Base-by-base conservation (phyloP, 176 grass and related monocot genomes). In the Oryza longistaminata region DNA sequence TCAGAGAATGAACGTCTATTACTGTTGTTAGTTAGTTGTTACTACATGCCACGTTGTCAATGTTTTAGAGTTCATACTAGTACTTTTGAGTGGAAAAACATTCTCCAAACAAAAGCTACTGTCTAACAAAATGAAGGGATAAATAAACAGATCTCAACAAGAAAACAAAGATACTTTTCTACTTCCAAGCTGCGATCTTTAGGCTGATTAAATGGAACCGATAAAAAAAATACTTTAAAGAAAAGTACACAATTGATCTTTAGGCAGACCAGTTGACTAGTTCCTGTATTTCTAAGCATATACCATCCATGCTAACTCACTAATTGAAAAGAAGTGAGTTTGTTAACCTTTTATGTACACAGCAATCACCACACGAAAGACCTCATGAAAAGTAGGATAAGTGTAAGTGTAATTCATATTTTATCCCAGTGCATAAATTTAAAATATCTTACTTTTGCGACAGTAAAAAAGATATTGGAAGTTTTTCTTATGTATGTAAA, bases 1-100 rank as follows among this genome's bases (percentile, higher is more conserved):
- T n/a, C 2, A 58, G 53, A 58, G 53, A n/a, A 27, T 27, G 27
- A 27, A 58, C 76, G 74, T 91, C 82, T 91, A 83, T 93, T 83
- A 75, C 85, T 50, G 66, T 79, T 40, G 39, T 70, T 33, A 33
- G 60, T 74, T 67, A 29, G 29, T 83, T 66, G 31, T 77, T 55
- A 58, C 48, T 55, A 70, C 48, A 71, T 52, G 17, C 24, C 70
- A 73, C 43, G 66, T 19, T 64, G 31, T 65, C 43, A 43, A 58
- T 24, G 50, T 37, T 48, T 17, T 85, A 44, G 37, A 22, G 45
- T 69, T 44, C 22, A 78, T 73, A 13, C 73, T 73, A 13, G 66
- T 73, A 78, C 55, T 82, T 26, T 72, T 42, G 37, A 33, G 37
- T 76, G 65, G 50, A 68, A 75, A 1, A 52, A 3, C 49, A 82